These are phyloP conservation scores for Globisporangium lucens DNA, from an alignment of 352 stramenopile genomes.

Conservation along the genomic window DNA sequence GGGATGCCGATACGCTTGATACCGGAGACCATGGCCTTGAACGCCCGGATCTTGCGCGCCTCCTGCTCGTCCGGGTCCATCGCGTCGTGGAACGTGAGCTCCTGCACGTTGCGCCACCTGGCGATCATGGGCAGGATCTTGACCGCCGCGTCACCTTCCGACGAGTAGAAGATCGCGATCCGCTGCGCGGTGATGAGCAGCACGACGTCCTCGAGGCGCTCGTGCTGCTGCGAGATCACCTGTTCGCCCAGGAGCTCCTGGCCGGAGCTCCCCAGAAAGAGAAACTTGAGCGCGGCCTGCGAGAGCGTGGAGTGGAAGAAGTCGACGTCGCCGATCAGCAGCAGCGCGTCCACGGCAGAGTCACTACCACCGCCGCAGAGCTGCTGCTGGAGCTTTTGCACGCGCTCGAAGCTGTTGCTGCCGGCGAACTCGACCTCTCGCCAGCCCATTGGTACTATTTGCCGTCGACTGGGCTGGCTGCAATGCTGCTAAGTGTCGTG, in stretches of 20 bases:
- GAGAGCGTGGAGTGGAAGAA: slow-evolving; percentile 60
- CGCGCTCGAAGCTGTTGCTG: slow-evolving; percentile 48
- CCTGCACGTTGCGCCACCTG: slow-evolving; percentile 61
- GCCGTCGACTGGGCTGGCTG: too few species aligned
- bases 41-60: slow-evolving; percentile 57
- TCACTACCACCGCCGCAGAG: slow-evolving; percentile 27
- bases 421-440: slow-evolving; percentile 55
- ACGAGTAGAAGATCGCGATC: slow-evolving; percentile 62
- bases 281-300: slow-evolving; percentile 69
- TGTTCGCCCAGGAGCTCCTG: slow-evolving; percentile 75
- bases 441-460: slow-evolving; percentile 34
- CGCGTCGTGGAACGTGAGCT: slow-evolving; percentile 60
- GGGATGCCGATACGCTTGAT: slow-evolving; percentile 53
- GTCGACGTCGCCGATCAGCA: slow-evolving; percentile 71
- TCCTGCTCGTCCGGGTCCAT: slow-evolving; percentile 73
- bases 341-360: slow-evolving; percentile 37
- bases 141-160: slow-evolving; percentile 55
- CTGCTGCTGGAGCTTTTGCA: slow-evolving; percentile 53
- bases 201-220: slow-evolving; percentile 67
- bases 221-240: slow-evolving; percentile 62
- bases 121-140: slow-evolving; percentile 67
- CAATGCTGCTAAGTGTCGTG: too few species aligned
- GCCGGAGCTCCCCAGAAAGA: slow-evolving; percentile 65
- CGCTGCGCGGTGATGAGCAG: slow-evolving; percentile 43
- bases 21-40: slow-evolving; percentile 55